phyloP scores from a whole-genome alignment of 1,139 yeast species.

The Scheffersomyces illinoinensis region DNA sequence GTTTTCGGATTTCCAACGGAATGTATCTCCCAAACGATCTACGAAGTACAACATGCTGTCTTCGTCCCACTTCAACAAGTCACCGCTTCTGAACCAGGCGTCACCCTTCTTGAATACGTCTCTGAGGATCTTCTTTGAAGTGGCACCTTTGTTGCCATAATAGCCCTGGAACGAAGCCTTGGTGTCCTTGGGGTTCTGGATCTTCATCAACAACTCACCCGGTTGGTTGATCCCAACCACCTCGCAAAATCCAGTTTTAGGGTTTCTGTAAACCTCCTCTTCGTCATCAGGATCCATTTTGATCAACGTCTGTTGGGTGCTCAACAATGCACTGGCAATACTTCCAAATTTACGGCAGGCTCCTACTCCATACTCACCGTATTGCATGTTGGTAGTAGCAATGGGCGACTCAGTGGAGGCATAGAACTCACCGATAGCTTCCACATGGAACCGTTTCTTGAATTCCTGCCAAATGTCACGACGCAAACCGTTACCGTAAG shows the following conservation, averaged over 20 bases:
- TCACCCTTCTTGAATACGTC: constrained; percentile 85
- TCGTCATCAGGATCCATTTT: constrained; percentile 85
- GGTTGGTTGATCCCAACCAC: constrained; percentile 56
- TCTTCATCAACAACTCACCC: constrained; percentile 83
- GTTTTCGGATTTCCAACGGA: constrained; percentile 96
- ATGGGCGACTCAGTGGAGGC: constrained; percentile 94
- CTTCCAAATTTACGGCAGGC: constrained; percentile 86
- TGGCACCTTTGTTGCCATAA: constrained; percentile 76
- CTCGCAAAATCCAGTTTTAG: constrained; percentile 59
- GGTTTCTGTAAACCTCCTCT: constrained; percentile 67
- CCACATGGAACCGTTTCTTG: constrained; percentile 72
- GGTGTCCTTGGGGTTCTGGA: constrained; percentile 61
- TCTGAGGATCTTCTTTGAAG: constrained; percentile 68
- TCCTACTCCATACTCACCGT: constrained; percentile 81
- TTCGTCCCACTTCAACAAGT: constrained; percentile 68
- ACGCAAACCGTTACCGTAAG: constrained; percentile 91
- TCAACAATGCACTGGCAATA: constrained; percentile 53
- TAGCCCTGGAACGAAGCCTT: constrained; percentile 89
- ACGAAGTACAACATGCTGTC: constrained; percentile 79
- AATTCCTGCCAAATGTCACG: constrained; percentile 89
- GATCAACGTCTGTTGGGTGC: constrained; percentile 61
- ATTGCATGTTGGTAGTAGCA: constrained; percentile 82
- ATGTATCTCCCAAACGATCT: constrained; percentile 93
- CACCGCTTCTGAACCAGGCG: constrained; percentile 91
- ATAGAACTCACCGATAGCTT: constrained; percentile 85